Percentiles rank a stretch among this genome's conserved stretches.
Evolutionary conservation across 129 eudicot species (phyloP).

Genomic region (Dittrichia graveolens): DNA sequence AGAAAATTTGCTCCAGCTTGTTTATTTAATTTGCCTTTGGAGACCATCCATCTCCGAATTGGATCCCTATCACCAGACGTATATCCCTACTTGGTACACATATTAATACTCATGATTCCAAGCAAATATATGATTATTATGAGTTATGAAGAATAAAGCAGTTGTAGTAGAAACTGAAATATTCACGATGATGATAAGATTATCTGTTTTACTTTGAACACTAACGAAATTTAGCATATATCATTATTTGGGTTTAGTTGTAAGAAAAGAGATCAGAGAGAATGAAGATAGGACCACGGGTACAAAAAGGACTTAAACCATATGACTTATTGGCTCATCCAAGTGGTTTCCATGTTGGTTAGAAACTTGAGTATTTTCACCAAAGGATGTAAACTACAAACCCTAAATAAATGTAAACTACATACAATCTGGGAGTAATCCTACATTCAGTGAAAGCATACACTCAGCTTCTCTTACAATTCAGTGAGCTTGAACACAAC

Average conservation of each 20-base stretch:
- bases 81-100: not conserved
- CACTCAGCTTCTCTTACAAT: not conserved
- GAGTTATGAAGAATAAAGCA: not conserved
- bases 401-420: not conserved
- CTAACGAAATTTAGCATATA: not conserved
- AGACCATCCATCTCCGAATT: too few species aligned
- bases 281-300: too few species aligned
- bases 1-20: too few species aligned
- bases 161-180: not conserved
- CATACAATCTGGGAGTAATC: not conserved
- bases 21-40: too few species aligned
- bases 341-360: too few species aligned
- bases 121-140: not conserved
- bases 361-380: not conserved
- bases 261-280: not conserved
- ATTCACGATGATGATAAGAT: not conserved
- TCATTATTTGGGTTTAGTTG: not conserved
- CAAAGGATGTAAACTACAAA: slow-evolving; percentile 1
- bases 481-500: not conserved
- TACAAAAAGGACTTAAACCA: not conserved
- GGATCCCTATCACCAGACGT: too few species aligned
- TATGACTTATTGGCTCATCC: not conserved
- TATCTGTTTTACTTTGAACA: not conserved
- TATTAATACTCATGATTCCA: not conserved
- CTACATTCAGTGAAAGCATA: not conserved